Base-by-base conservation (phyloP, 148 eudicot species). In the Vaccinium darrowii region DNA sequence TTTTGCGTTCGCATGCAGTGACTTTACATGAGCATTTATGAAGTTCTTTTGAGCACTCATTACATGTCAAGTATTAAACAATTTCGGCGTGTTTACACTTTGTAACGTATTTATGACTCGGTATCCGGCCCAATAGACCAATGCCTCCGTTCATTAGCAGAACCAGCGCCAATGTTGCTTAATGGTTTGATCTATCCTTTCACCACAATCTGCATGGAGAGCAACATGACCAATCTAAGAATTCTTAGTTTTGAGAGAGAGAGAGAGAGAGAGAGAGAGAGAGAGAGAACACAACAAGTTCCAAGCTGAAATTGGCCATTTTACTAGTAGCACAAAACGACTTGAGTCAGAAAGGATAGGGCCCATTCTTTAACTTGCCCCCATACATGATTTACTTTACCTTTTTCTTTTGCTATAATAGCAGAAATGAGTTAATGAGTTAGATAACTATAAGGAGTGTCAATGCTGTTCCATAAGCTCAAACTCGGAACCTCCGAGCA, bases 141-240 rank as follows among this genome's bases (percentile, higher is more conserved):
- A 63, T 62, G 3, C 69, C 30, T 8, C 21, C 25, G 69, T 63
- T 63, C 27, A 8, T 21, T 63, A n/a, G 27, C 27, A 11, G 2
- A 43, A n/a, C 49, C 76, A 73, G 16, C 39, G 50, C 76, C 51
- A 51, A 51, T 14, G 54, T 27, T 58, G 54, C 58, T 21, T 21
- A 33, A n/a, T 23, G 49, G 49, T 49, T 62, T 67, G 76, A 49
- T 49, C 47, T 49, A 23, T 25, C 30, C 18, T 67, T 50, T 82
- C 77, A 82, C 84, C 84, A 67, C 43, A 82, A 69, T 52, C 84
- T 82, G 84, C 77, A 25, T 49, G 43, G 84, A 81, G 14, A 67
- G 23, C 75, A 81, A 65, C 25, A 43, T 7, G 11, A 23, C n/a
- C 14, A 19, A 39, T 21, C 53, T 2, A 39, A 62, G 54, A 50